Base-by-base conservation (phyloP, 805 yeast genomes). In the Yarrowia yakushimensis region DNA sequence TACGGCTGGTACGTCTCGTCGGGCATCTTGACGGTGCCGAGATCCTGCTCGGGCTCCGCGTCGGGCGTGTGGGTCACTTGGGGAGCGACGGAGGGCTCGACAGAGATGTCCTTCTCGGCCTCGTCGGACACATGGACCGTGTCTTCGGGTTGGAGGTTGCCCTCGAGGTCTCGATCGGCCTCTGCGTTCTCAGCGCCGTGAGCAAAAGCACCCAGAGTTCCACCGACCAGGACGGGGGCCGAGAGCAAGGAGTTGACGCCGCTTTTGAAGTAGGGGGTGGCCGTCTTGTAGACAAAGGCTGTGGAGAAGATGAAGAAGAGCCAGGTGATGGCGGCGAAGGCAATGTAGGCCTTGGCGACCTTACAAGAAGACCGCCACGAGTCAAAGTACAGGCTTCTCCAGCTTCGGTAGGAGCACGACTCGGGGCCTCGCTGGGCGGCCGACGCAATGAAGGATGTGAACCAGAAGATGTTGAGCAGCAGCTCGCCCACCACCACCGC, bases 251-350 rank as follows among this genome's bases (percentile, higher is more conserved):
- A 7, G 28, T 20, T 13, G 22, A 13, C 20, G n/a, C 61, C 48
- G 3, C 1, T 15, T 34, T 50, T 33, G 43, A 60, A 28, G n/a
- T 20, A n/a, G 20, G 63, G 63, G 18, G 48, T 48, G 28, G 42
- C 17, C 15, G 60, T n/a, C 30, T 13, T 25, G n/a, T 48, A 12
- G 34, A 50, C 39, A 18, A 48, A 60, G 63, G 23, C 22, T 22
- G 63, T 31, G 27, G 63, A 27, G 36, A 60, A 46, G 33, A 50
- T 37, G 59, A 60, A 48, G 11, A 31, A 33, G 42, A 60, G 43
- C 63, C 63, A 60, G 27, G 60, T 50, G 61, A 60, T 23, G 33
- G 60, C 57, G 23, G 61, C 61, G 17, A 60, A 60, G 31, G 62
- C 63, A 60, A 60, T 60, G 60, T 36, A 46, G 23, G 43, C 42